Percentiles rank a stretch among this genome's conserved stretches.
Conservation (phyloP, 176 grass and related monocot species). For the Aegilops sharonensis region DNA sequence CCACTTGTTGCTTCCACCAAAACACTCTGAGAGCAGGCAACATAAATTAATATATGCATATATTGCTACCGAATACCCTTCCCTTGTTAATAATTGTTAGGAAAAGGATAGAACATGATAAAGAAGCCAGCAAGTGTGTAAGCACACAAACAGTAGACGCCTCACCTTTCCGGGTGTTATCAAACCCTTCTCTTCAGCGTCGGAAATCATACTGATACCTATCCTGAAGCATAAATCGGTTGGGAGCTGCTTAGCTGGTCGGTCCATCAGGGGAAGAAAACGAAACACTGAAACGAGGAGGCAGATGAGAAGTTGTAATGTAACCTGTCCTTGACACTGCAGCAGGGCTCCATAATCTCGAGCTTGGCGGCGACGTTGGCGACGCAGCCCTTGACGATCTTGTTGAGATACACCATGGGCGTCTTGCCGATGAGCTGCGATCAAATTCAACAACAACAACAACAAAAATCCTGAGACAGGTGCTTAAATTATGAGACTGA, state of each 20-base stretch:
- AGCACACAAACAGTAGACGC: neutral
- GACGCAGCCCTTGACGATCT: slow-evolving; percentile 70
- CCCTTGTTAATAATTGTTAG: neutral
- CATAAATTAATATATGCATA: neutral
- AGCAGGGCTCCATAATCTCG: slow-evolving; percentile 98
- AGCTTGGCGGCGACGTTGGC: slow-evolving; percentile 91
- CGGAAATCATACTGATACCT: slow-evolving; percentile 86
- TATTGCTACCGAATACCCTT: neutral
- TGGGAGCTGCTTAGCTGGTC: neutral
- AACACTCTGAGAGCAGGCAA: slow-evolving; percentile 49
- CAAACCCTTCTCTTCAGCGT: slow-evolving; percentile 76
- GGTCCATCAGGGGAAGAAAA: neutral
- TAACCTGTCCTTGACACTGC: slow-evolving; percentile 97
- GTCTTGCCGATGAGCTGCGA: slow-evolving; percentile 96
- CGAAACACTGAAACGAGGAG: neutral
- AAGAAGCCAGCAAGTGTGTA: neutral
- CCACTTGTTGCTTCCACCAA: slow-evolving; percentile 95
- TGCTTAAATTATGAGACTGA: neutral
- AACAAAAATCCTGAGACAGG: neutral
- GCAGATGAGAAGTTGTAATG: neutral
- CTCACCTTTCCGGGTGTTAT: slow-evolving; percentile 87
- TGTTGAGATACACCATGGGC: slow-evolving; percentile 96
- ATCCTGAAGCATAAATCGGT: slow-evolving; percentile 59
- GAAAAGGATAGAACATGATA: neutral
- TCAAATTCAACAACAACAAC: neutral